A percentile compares a stretch with the other conserved stretches of the same genome.
phyloP scores from a whole-genome alignment of 306 rosid genomes.

The Malus asiatica region DNA sequence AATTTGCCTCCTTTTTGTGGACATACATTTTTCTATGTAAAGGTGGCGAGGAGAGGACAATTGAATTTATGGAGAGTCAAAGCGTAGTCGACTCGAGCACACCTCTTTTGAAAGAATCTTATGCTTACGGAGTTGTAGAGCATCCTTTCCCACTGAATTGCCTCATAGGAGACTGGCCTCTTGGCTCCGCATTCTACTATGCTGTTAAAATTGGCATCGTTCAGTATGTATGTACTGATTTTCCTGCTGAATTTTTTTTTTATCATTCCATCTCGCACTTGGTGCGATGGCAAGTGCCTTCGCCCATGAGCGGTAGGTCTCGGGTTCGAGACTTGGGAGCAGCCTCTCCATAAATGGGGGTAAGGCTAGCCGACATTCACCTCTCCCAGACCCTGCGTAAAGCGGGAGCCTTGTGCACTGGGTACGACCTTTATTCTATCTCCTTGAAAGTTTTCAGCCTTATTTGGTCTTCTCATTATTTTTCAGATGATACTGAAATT shows the following conservation, averaged over 20 bases:
- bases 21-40: constrained; percentile 14
- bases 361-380: too few species aligned
- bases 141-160: constrained; percentile 95
- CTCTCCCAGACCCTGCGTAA: too few species aligned
- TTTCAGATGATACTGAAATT: constrained; percentile 86
- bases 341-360: too few species aligned
- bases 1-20: constrained; percentile 2
- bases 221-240: constrained; percentile 75
- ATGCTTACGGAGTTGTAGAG: constrained; percentile 85
- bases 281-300: too few species aligned
- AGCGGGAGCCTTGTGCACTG: too few species aligned
- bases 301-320: too few species aligned
- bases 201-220: constrained; percentile 98
- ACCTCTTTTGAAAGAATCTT: constrained; percentile 77
- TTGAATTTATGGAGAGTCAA: constrained; percentile 79
- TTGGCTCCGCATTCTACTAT: constrained; percentile 85
- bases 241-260: constrained; percentile 21
- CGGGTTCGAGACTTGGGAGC: too few species aligned
- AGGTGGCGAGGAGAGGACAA: constrained; percentile 94
- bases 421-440: not conserved
- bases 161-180: constrained; percentile 72
- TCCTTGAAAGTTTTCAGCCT: not conserved
- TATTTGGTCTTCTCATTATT: constrained; percentile 22
- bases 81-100: constrained; percentile 51
- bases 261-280: not conserved